Percentiles rank a stretch among this genome's conserved stretches.
These are phyloP conservation scores for Avicennia marina DNA, from an alignment of 257 asterid genomes.

Conservation along the genomic window DNA sequence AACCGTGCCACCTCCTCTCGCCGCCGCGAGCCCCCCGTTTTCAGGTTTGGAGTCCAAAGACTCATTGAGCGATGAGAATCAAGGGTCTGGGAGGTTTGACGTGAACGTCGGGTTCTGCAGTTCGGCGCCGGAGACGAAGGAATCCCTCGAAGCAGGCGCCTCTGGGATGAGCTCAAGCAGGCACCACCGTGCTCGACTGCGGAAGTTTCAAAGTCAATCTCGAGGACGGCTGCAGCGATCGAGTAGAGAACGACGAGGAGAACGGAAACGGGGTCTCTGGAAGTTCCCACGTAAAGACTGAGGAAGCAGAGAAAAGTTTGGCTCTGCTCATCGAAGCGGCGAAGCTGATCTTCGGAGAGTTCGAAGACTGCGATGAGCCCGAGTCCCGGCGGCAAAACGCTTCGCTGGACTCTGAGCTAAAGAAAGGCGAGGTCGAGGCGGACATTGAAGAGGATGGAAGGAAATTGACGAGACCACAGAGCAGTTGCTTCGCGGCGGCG, in stretches of 20 bases:
- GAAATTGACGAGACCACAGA: conserved; percentile 7
- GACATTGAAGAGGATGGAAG: background rate
- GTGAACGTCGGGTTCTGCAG: conserved; percentile 4
- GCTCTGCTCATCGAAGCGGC: conserved; percentile 41
- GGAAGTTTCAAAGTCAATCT: background rate
- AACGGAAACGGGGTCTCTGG: background rate
- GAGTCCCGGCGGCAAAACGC: background rate
- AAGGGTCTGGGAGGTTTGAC: background rate
- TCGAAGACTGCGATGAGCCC: conserved; percentile 6
- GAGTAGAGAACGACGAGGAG: background rate
- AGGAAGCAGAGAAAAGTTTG: conserved; percentile 11
- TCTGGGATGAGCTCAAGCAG: conserved; percentile 16
- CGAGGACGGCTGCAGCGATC: conserved; percentile 6
- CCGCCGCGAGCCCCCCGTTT: conserved; percentile 9
- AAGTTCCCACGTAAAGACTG: background rate
- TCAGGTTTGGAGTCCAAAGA: background rate
- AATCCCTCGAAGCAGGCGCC: background rate
- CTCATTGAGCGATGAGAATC: background rate
- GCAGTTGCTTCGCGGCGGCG: conserved; percentile 13
- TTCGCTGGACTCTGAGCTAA: background rate
- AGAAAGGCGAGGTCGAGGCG: conserved; percentile 9
- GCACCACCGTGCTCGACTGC: background rate
- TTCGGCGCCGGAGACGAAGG: conserved; percentile 20
- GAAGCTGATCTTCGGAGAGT: conserved; percentile 30
- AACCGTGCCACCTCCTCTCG: conserved; percentile 23